These are phyloP conservation scores for Pneumocystis carinii DNA, from an alignment of 1,139 yeast genomes.

Conservation along the genomic window DNA sequence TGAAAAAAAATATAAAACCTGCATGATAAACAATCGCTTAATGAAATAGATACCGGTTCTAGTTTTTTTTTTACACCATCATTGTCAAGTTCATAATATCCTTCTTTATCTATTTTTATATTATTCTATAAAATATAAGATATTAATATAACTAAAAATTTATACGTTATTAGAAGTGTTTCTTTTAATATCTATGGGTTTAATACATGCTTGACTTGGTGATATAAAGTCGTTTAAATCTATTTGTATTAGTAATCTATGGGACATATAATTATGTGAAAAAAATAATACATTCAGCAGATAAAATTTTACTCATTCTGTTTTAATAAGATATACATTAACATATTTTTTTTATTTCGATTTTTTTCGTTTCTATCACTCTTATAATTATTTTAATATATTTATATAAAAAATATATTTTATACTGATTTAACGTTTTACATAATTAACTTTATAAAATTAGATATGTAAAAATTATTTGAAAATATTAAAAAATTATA, in stretches of 20 bases:
- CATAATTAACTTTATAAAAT: too few species aligned
- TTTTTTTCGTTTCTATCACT: too few species aligned
- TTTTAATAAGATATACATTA: too few species aligned
- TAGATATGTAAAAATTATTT: too few species aligned
- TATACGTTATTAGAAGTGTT: conserved; percentile 4
- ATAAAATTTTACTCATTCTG: not conserved
- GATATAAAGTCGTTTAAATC: conserved; percentile 87
- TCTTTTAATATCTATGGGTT: conserved; percentile 37
- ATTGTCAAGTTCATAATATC: conserved; percentile 34
- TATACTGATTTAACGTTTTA: too few species aligned
- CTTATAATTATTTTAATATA: too few species aligned
- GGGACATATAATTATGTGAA: not conserved
- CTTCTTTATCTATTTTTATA: conserved; percentile 55
- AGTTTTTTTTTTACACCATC: conserved; percentile 35
- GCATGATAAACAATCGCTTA: conserved; percentile 90
- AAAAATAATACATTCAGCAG: not conserved
- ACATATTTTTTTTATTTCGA: too few species aligned
- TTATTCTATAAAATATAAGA: conserved; percentile 20
- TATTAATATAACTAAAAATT: not conserved
- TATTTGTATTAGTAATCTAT: conserved; percentile 37
- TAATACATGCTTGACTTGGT: conserved; percentile 90
- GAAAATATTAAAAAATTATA: too few species aligned
- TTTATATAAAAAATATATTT: too few species aligned
- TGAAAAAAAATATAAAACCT: not conserved
- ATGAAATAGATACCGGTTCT: conserved; percentile 72